Conservation (phyloP, 495 filamentous ascomycete species). For the Penicillium cataractarum region DNA sequence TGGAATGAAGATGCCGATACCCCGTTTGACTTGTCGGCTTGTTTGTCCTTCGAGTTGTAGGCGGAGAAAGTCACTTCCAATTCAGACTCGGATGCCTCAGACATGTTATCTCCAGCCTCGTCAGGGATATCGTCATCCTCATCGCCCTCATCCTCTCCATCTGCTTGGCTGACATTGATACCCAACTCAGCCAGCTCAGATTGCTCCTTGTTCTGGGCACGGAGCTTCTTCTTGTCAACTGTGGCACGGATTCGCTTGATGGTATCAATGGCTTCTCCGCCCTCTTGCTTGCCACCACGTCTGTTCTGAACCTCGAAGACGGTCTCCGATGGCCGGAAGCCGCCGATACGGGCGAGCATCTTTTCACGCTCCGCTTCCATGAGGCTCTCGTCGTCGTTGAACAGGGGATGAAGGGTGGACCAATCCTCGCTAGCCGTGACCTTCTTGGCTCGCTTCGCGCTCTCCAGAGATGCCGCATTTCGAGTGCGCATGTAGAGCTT, state of each 20-base stretch:
- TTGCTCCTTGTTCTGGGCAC: conserved; percentile 35
- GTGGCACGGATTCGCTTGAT: conserved; percentile 70
- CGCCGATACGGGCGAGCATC: conserved; percentile 83
- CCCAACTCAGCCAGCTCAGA: conserved; percentile 34
- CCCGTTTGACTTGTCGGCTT: conserved; percentile 35
- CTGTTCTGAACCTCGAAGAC: conserved; percentile 89
- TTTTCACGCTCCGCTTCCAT: conserved; percentile 72
- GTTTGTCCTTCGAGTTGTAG: conserved; percentile 42
- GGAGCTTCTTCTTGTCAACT: conserved; percentile 49
- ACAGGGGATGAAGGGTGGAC: conserved; percentile 73
- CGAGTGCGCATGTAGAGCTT: conserved; percentile 88
- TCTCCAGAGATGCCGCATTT: conserved; percentile 84
- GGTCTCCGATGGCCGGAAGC: conserved; percentile 86
- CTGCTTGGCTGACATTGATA: conserved; percentile 30
- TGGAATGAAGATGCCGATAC: conserved; percentile 58
- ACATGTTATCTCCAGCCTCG: conserved; percentile 60
- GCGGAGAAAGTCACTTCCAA: conserved; percentile 81
- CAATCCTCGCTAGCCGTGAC: conserved; percentile 69
- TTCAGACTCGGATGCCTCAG: conserved; percentile 71
- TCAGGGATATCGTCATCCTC: conserved; percentile 43
- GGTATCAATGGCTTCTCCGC: conserved; percentile 72
- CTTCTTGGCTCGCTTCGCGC: conserved; percentile 80
- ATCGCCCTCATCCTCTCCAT: conserved; percentile 25
- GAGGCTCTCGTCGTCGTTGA: conserved; percentile 65
- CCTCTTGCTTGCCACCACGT: conserved; percentile 56